These are phyloP conservation scores for Leccinum griseonigrum DNA, from an alignment of 1,284 basidiomycete genomes.

Conservation along the genomic window DNA sequence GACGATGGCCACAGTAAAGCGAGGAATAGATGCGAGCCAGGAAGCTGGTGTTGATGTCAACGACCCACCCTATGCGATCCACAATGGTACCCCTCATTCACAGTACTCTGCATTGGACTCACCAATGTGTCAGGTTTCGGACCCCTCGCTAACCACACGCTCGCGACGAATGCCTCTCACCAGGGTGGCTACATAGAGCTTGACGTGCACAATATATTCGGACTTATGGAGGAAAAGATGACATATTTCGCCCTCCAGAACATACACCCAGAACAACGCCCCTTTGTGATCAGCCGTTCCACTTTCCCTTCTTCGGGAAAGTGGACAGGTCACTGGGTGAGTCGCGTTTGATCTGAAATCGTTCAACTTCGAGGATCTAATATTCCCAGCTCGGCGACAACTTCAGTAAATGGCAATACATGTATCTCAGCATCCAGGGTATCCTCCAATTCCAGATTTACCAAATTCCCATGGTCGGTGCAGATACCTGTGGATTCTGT, in stretches of 20 bases:
- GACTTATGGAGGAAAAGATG: conserved; percentile 37
- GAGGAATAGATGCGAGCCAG: conserved; percentile 39
- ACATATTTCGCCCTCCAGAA: conserved; percentile 36
- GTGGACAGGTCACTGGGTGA: conserved; percentile 61
- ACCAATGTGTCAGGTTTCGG: conserved; percentile 20
- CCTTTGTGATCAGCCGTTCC: conserved; percentile 43
- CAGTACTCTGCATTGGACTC: neutral
- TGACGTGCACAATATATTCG: conserved; percentile 43
- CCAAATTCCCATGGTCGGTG: conserved; percentile 75
- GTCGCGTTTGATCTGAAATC: conserved; percentile 3
- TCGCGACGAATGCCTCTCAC: conserved; percentile 41
- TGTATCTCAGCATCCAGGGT: conserved; percentile 60
- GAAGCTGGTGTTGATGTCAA: conserved; percentile 50
- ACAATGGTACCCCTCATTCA: conserved; percentile 51
- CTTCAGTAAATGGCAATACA: conserved; percentile 62
- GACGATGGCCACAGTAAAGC: conserved; percentile 7
- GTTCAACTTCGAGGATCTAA: neutral
- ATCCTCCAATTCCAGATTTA: conserved; percentile 75
- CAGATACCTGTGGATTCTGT: conserved; percentile 70
- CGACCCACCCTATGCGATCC: conserved; percentile 65
- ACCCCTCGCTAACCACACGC: conserved; percentile 28
- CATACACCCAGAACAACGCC: conserved; percentile 35
- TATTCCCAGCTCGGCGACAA: conserved; percentile 64
- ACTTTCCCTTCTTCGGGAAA: conserved; percentile 62
- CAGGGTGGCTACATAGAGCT: conserved; percentile 38